Evolutionary conservation across 148 eudicot genomes (phyloP), one percentile per base, ranked within the genome.

Genomic region (Dianthus caryophyllus): DNA sequence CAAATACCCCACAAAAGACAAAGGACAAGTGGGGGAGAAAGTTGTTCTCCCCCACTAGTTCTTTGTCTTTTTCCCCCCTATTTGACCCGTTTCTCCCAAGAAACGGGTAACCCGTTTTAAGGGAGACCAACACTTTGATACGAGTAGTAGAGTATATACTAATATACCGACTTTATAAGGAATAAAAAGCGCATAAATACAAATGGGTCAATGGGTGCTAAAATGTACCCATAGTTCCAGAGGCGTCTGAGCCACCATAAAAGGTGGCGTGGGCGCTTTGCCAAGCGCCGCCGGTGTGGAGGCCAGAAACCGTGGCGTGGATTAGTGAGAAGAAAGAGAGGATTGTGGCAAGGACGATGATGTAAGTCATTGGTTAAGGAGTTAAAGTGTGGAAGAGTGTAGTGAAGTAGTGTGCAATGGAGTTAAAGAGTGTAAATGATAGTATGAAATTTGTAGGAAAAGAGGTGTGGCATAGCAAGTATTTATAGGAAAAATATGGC

Each of bases 171-270:
- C n/a, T n/a, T n/a, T n/a, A n/a, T n/a, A n/a, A n/a, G n/a, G n/a
- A n/a, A n/a, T n/a, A n/a, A n/a, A n/a, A n/a, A n/a, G n/a, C n/a
- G n/a, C n/a, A 33, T 2, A 33, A 33, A 33, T 2, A 3, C 38
- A 33, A 33, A 3, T 33, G 7, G 4, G 38, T 7, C 4, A 33
- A 33, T 3, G 60, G 6, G 47, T 25, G 11, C 12, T 25, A 48
- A 49, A 20, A 51, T 59, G 6, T 78, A 90, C 97, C 97, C 97
- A 90, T 87, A 2, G 97, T 90, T 26, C 97, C 97, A 18, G 97
- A 90, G 53, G 97, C 97, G 67, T 90, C 97, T 33, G 87, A 84
- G 48, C 97, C 97, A 8, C 97, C 97, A 33, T 90, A 90, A 73
- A 90, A 90, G 24, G 97, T 90, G 53, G 97, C 97, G 22, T 90